Evolutionary conservation across 495 filamentous ascomycete genomes (phyloP).

Genomic region (Talaromyces stipitatus): DNA sequence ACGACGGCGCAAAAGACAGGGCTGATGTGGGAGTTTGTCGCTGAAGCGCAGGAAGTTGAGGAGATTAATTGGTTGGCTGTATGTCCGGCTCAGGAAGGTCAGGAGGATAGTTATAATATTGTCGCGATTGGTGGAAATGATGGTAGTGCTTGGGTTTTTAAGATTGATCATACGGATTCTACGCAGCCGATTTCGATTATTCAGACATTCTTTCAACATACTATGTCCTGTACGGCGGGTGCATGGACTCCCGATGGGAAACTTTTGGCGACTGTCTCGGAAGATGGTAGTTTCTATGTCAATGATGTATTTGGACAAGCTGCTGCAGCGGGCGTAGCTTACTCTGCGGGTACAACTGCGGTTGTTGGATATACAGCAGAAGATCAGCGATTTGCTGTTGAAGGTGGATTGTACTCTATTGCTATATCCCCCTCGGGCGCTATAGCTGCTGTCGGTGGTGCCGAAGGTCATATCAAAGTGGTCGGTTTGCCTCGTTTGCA

Average conservation of each 20-base stretch:
- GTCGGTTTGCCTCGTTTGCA: conserved; percentile 72
- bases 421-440: conserved; percentile 69
- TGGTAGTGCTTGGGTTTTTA: conserved; percentile 92
- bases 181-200: conserved; percentile 65
- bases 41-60: conserved; percentile 74
- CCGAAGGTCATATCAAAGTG: conserved; percentile 72
- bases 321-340: conserved; percentile 62
- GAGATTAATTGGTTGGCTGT: conserved; percentile 88
- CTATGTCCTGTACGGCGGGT: conserved; percentile 78
- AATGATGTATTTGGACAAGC: conserved; percentile 88
- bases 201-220: conserved; percentile 87
- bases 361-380: conserved; percentile 72
- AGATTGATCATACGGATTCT: conserved; percentile 57
- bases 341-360: conserved; percentile 57
- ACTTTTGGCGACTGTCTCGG: conserved; percentile 80
- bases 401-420: conserved; percentile 83
- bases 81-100: conserved; percentile 55
- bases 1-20: conserved; percentile 32
- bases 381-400: conserved; percentile 86
- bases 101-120: conserved; percentile 63
- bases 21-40: conserved; percentile 53
- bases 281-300: conserved; percentile 83
- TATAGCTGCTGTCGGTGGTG: conserved; percentile 81
- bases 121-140: conserved; percentile 88
- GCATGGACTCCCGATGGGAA: conserved; percentile 85